Evolutionary conservation across 805 yeast genomes (phyloP).

Genomic region (Cyberlindnera meyerae): DNA sequence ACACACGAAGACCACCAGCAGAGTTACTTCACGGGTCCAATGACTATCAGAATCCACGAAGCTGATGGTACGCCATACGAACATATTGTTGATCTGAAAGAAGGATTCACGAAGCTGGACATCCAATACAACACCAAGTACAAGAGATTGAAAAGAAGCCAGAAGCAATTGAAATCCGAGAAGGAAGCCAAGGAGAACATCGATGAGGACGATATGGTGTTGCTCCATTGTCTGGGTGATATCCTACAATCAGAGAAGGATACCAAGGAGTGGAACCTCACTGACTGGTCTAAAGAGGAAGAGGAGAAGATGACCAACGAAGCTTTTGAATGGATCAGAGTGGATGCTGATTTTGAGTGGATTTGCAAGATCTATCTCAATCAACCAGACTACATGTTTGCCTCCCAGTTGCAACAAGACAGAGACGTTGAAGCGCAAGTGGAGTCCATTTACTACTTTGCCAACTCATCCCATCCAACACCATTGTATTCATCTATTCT

Average conservation of each 20-base stretch:
- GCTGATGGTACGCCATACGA: slow-evolving; percentile 99
- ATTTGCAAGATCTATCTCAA: slow-evolving; percentile 73
- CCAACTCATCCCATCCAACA: slow-evolving; percentile 48
- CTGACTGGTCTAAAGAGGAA: slow-evolving; percentile 65
- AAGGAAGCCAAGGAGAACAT: slow-evolving; percentile 36
- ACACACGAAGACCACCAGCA: not conserved
- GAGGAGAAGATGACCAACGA: slow-evolving; percentile 68
- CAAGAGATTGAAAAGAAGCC: slow-evolving; percentile 68
- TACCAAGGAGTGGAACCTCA: slow-evolving; percentile 62
- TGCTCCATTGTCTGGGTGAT: slow-evolving; percentile 68
- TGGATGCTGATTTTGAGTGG: slow-evolving; percentile 99
- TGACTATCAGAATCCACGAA: slow-evolving; percentile 95
- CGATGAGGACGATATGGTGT: slow-evolving; percentile 33
- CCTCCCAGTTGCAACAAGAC: slow-evolving; percentile 90
- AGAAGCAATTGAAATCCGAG: slow-evolving; percentile 33
- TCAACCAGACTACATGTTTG: slow-evolving; percentile 93
- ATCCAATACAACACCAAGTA: slow-evolving; percentile 94
- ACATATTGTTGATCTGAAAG: slow-evolving; percentile 89
- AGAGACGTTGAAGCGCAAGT: slow-evolving; percentile 94
- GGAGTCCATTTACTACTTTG: slow-evolving; percentile 75
- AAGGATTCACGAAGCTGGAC: slow-evolving; percentile 78
- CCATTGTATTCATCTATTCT: slow-evolving; percentile 69
- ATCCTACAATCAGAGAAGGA: slow-evolving; percentile 60
- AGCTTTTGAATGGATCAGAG: slow-evolving; percentile 95
- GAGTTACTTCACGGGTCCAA: slow-evolving; percentile 76